Percentiles rank a stretch among this genome's conserved stretches.
These are phyloP conservation scores for Sporisorium exsertum DNA, from an alignment of 1,284 basidiomycete genomes.

Conservation along the genomic window DNA sequence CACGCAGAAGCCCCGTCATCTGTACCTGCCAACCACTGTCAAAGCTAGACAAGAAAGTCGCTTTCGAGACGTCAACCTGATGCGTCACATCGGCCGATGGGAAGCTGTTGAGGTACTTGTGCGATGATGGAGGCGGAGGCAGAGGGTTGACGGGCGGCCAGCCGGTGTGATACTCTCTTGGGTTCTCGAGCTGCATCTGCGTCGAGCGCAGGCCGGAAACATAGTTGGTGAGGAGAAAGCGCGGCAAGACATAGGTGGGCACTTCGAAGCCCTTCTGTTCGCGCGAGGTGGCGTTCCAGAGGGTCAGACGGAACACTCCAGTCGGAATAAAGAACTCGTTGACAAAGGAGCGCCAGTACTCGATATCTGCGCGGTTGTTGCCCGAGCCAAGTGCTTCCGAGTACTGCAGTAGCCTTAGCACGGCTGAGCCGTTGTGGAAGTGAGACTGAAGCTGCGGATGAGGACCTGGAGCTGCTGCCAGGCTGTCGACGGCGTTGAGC, in stretches of 20 bases:
- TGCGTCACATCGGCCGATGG: slow-evolving; percentile 53
- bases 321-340: slow-evolving; percentile 51
- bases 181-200: slow-evolving; percentile 44
- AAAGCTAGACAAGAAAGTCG: slow-evolving; percentile 44
- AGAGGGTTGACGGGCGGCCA: slow-evolving; percentile 39
- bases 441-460: slow-evolving; percentile 46
- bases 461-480: slow-evolving; percentile 32
- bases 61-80: slow-evolving; percentile 43
- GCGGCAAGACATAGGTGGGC: slow-evolving; percentile 52
- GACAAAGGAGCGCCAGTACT: slow-evolving; percentile 55
- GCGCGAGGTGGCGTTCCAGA: slow-evolving; percentile 54
- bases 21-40: slow-evolving; percentile 59
- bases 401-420: slow-evolving; percentile 50
- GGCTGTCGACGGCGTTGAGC: slow-evolving; percentile 8
- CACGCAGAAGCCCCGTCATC: slow-evolving; percentile 49
- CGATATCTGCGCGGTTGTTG: slow-evolving; percentile 35
- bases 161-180: slow-evolving; percentile 49
- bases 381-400: slow-evolving; percentile 43
- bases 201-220: slow-evolving; percentile 43
- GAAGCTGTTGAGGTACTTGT: slow-evolving; percentile 46
- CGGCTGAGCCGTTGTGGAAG: slow-evolving; percentile 35
- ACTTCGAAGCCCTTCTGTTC: slow-evolving; percentile 60
- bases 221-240: slow-evolving; percentile 55
- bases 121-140: slow-evolving; percentile 44
- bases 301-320: slow-evolving; percentile 47